These are phyloP conservation scores for Petrea volubilis DNA, from an alignment of 257 asterid species.

Conservation along the genomic window DNA sequence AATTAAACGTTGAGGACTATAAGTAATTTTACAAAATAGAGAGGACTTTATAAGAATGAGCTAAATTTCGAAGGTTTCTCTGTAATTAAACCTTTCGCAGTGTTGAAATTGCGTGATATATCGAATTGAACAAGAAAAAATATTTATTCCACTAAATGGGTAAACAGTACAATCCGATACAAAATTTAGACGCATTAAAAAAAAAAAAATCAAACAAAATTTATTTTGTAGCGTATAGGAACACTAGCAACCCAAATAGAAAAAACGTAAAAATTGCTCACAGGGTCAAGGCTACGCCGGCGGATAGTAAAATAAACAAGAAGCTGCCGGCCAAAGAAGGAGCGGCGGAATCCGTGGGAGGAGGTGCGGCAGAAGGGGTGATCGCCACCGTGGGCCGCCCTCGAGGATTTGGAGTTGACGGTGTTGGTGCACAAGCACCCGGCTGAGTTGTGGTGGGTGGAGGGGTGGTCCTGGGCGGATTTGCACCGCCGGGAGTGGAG, in stretches of 20 bases:
- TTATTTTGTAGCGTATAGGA: not conserved
- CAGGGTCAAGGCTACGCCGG: slow-evolving; percentile 6
- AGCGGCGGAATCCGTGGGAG: slow-evolving; percentile 21
- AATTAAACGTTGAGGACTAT: too few species aligned
- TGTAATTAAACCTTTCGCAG: too few species aligned
- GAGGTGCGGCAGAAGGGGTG: not conserved
- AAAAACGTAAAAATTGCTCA: not conserved
- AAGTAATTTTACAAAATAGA: too few species aligned
- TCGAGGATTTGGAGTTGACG: not conserved
- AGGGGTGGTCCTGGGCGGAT: slow-evolving; percentile 23
- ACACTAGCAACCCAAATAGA: not conserved
- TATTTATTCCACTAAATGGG: too few species aligned
- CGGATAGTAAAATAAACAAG: slow-evolving; percentile 5
- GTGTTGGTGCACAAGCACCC: slow-evolving; percentile 32
- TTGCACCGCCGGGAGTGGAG: slow-evolving; percentile 28
- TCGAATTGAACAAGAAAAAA: too few species aligned
- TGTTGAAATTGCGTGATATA: too few species aligned
- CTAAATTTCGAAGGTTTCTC: too few species aligned
- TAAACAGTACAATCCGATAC: not conserved
- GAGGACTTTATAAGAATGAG: too few species aligned
- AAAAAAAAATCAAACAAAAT: not conserved
- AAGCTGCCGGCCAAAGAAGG: slow-evolving; percentile 6
- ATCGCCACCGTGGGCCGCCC: not conserved
- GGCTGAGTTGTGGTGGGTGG: slow-evolving; percentile 28
- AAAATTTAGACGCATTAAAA: not conserved